A percentile compares a stretch with the other conserved stretches of the same genome.
Evolutionary conservation across 306 rosid genomes (phyloP).

Genomic region (Neltuma alba): DNA sequence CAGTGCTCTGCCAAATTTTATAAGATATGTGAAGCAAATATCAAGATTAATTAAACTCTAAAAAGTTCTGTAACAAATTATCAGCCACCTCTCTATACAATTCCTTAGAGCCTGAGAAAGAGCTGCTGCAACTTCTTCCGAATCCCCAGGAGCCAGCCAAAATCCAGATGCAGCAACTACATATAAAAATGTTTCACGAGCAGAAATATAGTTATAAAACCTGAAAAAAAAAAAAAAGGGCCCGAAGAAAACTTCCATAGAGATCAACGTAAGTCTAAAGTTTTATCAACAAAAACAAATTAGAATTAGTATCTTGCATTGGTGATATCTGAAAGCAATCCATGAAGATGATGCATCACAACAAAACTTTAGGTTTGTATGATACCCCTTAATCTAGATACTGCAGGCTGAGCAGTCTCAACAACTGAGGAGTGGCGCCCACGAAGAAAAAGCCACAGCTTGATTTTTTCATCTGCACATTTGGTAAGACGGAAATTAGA

Average conservation of each 20-base stretch:
- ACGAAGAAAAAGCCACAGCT: slow-evolving; percentile 97
- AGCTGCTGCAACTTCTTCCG: slow-evolving; percentile 95
- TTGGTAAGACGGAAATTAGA: slow-evolving; percentile 39
- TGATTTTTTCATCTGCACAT: slow-evolving; percentile 85
- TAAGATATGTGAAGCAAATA: slow-evolving; percentile 41
- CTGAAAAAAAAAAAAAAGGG: not conserved
- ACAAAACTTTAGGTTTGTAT: slow-evolving; percentile 29
- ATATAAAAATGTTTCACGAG: slow-evolving; percentile 31
- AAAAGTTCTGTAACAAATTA: slow-evolving; percentile 28
- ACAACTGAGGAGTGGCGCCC: slow-evolving; percentile 78
- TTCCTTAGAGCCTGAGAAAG: slow-evolving; percentile 94
- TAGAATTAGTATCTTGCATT: not conserved
- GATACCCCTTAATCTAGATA: slow-evolving; percentile 85
- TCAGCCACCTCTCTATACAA: slow-evolving; percentile 74
- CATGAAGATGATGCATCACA: slow-evolving; percentile 19
- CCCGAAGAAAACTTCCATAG: not conserved
- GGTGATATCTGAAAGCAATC: not conserved
- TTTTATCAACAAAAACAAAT: not conserved
- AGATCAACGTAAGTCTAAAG: not conserved
- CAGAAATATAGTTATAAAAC: slow-evolving; percentile 30
- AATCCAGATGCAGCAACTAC: slow-evolving; percentile 89
- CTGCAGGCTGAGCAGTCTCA: slow-evolving; percentile 78
- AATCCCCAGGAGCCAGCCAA: slow-evolving; percentile 97
- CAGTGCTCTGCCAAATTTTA: slow-evolving; percentile 65
- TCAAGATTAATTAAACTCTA: slow-evolving; percentile 32